phyloP scores from a whole-genome alignment of 257 asterid genomes.

The Przewalskia tangutica region DNA sequence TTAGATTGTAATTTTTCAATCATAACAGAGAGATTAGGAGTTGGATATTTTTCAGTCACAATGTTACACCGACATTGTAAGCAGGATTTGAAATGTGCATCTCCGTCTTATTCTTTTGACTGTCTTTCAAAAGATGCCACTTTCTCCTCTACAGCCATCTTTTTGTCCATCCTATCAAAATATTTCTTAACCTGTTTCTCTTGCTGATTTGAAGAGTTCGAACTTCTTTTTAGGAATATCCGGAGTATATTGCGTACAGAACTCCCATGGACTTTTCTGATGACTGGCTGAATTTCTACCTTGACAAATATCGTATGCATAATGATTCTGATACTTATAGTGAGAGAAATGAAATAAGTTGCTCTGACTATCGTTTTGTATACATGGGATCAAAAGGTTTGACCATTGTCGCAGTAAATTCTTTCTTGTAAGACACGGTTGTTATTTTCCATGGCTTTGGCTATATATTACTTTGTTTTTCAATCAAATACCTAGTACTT shows the following conservation, averaged over 20 bases:
- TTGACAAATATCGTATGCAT: slow-evolving; percentile 75
- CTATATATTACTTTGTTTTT: background rate
- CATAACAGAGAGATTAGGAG: background rate
- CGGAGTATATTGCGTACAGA: slow-evolving; percentile 66
- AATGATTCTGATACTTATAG: slow-evolving; percentile 36
- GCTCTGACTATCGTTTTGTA: slow-evolving; percentile 97
- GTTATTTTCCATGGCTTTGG: background rate
- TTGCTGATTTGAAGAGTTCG: slow-evolving; percentile 1
- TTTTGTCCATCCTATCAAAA: background rate
- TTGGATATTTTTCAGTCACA: background rate
- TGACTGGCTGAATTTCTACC: slow-evolving; percentile 95
- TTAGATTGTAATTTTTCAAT: background rate
- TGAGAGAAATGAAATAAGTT: slow-evolving; percentile 51
- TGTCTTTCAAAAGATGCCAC: background rate
- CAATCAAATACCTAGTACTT: background rate
- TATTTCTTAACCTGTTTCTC: background rate
- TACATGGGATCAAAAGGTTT: slow-evolving; percentile 95
- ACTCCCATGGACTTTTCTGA: slow-evolving; percentile 66
- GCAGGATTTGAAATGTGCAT: background rate
- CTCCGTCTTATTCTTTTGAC: background rate
- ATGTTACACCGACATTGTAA: background rate
- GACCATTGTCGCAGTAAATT: slow-evolving; percentile 14
- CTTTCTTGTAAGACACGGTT: slow-evolving; percentile 13
- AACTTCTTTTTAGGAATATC: slow-evolving; percentile 64
- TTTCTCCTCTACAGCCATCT: background rate